Base-by-base conservation (phyloP, 805 yeast genomes). In the Ogataea methanolica region DNA sequence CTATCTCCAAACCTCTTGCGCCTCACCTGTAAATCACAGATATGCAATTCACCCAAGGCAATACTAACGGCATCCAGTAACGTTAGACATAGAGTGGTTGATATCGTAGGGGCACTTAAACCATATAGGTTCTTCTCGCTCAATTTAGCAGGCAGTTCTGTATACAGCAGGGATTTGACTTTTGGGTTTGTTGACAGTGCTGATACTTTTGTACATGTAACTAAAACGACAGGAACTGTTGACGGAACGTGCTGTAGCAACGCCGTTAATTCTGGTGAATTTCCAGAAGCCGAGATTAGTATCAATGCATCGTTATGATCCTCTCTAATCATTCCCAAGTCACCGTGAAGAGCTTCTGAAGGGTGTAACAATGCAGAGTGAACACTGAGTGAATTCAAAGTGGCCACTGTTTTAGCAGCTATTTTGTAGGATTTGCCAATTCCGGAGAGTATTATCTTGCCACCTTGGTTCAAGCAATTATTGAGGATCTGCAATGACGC, bases 271-370 rank as follows among this genome's bases (percentile, higher is more conserved):
- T 89, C 97, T 0, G 90, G 87, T 0, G 96, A 85, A 56, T 82
- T 83, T 1, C 97, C 97, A 31, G 92, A 82, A 1, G 91, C 85
- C 0, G 91, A 80, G 35, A 89, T 78, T 57, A 88, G 69, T 2
- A 90, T 63, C 44, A 89, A 51, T 33, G 78, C 69, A 53, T 85
- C 88, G 48, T 75, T 74, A 22, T 74, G 68, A 16, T 74, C 74
- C 23, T 75, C 78, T 43, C 78, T 66, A 8, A 90, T 67, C 36
- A 83, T 66, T 2, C 97, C 97, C 56, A 89, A 73, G 63, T 89
- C 97, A 6, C 97, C 97, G 62, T 89, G 97, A 17, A 90, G 69
- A 0, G 96, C 96, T 51, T 89, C 97, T 4, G 87, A 70, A 0
- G 97, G 96, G 60, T 89, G 96, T 45, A 89, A 67, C 1, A 76